These are phyloP conservation scores for Phytophthora ramorum DNA, from an alignment of 352 stramenopile species.

Conservation along the genomic window DNA sequence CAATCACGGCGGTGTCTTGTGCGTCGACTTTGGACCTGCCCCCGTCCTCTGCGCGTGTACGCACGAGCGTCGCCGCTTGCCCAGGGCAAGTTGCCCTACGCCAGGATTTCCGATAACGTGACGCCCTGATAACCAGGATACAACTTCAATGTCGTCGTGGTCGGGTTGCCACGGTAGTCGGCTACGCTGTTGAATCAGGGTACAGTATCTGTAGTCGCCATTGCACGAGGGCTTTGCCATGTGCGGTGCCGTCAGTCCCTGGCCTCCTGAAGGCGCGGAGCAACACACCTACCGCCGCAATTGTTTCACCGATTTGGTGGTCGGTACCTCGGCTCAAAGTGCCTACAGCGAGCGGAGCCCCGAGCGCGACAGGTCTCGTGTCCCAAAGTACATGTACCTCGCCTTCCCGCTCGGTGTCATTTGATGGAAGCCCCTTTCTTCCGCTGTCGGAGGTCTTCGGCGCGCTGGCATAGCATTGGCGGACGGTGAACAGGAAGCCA, in stretches of 20 bases:
- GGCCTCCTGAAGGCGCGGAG: not conserved
- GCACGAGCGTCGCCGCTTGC: constrained; percentile 17
- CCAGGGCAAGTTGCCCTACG: no score
- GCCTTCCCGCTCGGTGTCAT: constrained; percentile 11
- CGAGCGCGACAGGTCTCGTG: constrained; percentile 22
- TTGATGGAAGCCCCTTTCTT: constrained; percentile 16
- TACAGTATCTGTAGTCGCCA: not conserved
- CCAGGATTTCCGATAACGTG: constrained; percentile 13
- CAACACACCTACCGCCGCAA: not conserved
- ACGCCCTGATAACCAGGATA: not conserved
- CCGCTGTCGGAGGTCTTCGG: constrained; percentile 2
- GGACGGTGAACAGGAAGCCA: not conserved
- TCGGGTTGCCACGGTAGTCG: no score
- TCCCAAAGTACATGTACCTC: constrained; percentile 31
- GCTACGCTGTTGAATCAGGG: no score
- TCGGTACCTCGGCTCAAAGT: constrained; percentile 21
- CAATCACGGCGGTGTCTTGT: constrained; percentile 17
- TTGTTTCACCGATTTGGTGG: constrained; percentile 18
- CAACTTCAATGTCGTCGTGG: constrained; percentile 24
- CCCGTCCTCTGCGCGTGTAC: constrained; percentile 17
- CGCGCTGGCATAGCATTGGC: not conserved
- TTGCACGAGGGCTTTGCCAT: constrained; percentile 1
- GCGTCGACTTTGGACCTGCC: not conserved
- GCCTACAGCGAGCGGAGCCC: constrained; percentile 14
- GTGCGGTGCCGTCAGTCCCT: constrained; percentile 1